These are phyloP conservation scores for Irpex rosettiformis DNA, from an alignment of 1,284 basidiomycete genomes.

Conservation along the genomic window DNA sequence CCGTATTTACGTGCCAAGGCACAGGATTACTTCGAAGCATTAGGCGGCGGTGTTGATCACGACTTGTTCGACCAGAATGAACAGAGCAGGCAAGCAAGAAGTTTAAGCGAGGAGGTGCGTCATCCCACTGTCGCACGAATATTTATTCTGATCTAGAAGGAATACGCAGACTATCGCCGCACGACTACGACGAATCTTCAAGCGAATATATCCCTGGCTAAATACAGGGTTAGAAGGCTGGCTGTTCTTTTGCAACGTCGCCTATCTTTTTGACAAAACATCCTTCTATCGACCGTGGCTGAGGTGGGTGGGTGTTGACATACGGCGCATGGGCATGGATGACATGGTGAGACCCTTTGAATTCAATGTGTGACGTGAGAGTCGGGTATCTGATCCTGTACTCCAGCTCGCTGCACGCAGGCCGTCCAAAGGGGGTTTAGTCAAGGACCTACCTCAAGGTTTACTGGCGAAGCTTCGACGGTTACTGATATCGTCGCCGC, in stretches of 20 bases:
- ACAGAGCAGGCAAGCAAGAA: conserved; percentile 39
- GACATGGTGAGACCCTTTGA: conserved; percentile 59
- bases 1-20: conserved; percentile 90
- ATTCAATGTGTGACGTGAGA: not conserved
- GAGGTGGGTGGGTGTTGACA: conserved; percentile 77
- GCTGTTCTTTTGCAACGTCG: conserved; percentile 82
- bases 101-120: conserved; percentile 48
- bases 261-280: conserved; percentile 88
- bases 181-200: conserved; percentile 58
- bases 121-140: not conserved
- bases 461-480: conserved; percentile 40
- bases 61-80: conserved; percentile 62
- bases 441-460: conserved; percentile 31
- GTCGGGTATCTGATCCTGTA: not conserved
- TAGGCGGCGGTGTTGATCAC: conserved; percentile 77
- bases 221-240: conserved; percentile 79
- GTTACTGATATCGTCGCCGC: conserved; percentile 52
- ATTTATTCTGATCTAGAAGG: not conserved
- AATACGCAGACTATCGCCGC: conserved; percentile 38
- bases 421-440: conserved; percentile 14
- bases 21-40: conserved; percentile 86
- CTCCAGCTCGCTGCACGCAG: conserved; percentile 29
- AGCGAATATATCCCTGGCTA: conserved; percentile 76
- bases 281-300: conserved; percentile 93
- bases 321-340: conserved; percentile 74